Evolutionary conservation across 495 filamentous ascomycete genomes (phyloP), one percentile per base, ranked within the genome.

Genomic region (Cryomyces minteri): DNA sequence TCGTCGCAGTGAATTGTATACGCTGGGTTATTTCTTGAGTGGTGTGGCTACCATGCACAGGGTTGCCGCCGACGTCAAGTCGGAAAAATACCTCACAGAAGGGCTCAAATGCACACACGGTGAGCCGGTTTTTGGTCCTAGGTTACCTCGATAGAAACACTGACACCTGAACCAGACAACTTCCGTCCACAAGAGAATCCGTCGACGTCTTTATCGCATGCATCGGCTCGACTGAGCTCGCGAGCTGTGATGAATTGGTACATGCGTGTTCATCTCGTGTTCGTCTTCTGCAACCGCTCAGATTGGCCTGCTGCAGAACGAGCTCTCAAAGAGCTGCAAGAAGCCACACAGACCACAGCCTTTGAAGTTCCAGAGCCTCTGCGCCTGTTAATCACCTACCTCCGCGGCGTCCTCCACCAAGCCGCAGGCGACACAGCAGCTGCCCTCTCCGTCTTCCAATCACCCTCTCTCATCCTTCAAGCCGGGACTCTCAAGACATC

Each of bases 361-460:
- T 43, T 63, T 54, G 14, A 59, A 53, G 42, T 70, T 63, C 56
- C 70, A 32, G 48, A 65, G 4, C 53, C 60, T 6, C 62, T 77
- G 4, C 49, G 57, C 31, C 67, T 63, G 10, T 54, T 76, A 8
- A 60, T 71, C 44, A 46, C 63, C 0, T 96, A 95, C 58, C 77
- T 94, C 6, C 57, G 67, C 5, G 90, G 81, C 2, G 72, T 81
- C 31, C 80, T 87, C 51, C 64, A 74, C 38, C 92, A 99, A 59
- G 85, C 80, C 30, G 80, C 70, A 4, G 87, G 86, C 18, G 66
- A 82, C 39, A 64, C 88, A 7, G 64, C 70, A 14, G 54, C 61
- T 0, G 88, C 90, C 4, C 63, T 84, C 30, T 53, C 61, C 9
- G 67, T 79, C 12, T 95, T 78, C 64, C 67, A 75, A 54, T 71